A percentile compares a stretch with the other conserved stretches of the same genome.
Evolutionary conservation across 305 asterid species (phyloP).

Genomic region (Solanum aculeatissimum): DNA sequence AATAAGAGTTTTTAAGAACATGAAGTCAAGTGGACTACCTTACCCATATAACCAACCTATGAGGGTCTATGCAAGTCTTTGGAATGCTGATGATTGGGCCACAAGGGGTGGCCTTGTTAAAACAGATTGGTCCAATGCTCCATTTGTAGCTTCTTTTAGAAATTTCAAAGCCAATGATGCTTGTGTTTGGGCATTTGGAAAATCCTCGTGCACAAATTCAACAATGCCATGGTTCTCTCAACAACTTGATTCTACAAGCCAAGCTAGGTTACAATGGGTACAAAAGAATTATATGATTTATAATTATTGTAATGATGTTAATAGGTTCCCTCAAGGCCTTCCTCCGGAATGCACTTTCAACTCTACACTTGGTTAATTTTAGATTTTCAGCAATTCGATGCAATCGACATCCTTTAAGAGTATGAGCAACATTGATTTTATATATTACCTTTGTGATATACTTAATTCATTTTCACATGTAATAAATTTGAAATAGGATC

Average conservation of each 20-base stretch:
- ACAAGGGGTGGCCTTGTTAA: slow-evolving; percentile 14
- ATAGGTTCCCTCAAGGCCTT: slow-evolving; percentile 20
- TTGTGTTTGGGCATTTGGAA: slow-evolving; percentile 7
- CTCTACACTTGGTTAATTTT: not conserved
- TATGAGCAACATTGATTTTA: accelerated
- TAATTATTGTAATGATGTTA: slow-evolving; percentile 23
- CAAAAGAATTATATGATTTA: slow-evolving; percentile 22
- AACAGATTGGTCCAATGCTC: slow-evolving; percentile 17
- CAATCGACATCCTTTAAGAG: accelerated
- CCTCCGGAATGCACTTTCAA: slow-evolving; percentile 16
- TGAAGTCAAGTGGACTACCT: not conserved
- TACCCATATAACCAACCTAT: slow-evolving; percentile 13
- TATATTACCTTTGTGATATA: not conserved
- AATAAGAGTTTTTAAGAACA: slow-evolving; percentile 14
- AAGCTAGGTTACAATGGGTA: slow-evolving; percentile 18
- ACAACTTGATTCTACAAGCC: slow-evolving; percentile 10
- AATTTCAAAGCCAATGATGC: slow-evolving; percentile 4
- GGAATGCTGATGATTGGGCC: slow-evolving; percentile 27
- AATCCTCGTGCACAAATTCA: slow-evolving; percentile 11
- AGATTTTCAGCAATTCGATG: not conserved
- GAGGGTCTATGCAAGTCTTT: slow-evolving; percentile 13
- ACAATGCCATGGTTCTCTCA: slow-evolving; percentile 10
- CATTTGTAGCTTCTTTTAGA: slow-evolving; percentile 4
- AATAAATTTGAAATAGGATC: not conserved
- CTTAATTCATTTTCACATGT: not conserved